phyloP scores from a whole-genome alignment of 139 green algal species.

The Chlamydomonas eustigma region DNA sequence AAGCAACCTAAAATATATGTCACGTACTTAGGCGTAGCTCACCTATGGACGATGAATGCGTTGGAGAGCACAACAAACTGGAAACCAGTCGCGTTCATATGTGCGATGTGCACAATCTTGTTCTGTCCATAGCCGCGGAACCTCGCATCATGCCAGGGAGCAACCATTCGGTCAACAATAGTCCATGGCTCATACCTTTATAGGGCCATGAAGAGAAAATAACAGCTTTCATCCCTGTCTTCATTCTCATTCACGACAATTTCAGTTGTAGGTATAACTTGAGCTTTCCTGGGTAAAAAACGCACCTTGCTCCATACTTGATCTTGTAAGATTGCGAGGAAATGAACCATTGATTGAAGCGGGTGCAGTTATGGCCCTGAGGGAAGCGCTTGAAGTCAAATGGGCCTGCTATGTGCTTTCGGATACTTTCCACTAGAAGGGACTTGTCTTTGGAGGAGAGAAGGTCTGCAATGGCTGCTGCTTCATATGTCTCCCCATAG shows the following conservation, averaged over 20 bases:
- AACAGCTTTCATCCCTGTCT: background rate
- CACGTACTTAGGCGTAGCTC: too few relatives aligned
- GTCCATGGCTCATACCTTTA: constrained; percentile 30
- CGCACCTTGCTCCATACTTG: constrained; percentile 19
- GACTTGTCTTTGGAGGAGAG: constrained; percentile 11
- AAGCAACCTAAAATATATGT: too few relatives aligned
- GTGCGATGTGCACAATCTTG: constrained; percentile 38
- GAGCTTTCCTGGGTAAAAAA: too few relatives aligned
- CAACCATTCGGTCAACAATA: constrained; percentile 18
- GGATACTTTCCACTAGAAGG: background rate
- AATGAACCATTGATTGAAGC: constrained; percentile 25
- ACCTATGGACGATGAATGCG: constrained; percentile 22
- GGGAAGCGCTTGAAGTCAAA: constrained; percentile 21
- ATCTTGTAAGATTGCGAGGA: constrained; percentile 17
- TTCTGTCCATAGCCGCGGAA: constrained; percentile 37
- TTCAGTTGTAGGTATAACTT: too few relatives aligned
- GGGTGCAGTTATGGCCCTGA: constrained; percentile 28
- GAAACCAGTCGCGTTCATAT: constrained; percentile 15
- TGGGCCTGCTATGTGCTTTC: background rate
- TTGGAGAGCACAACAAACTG: background rate
- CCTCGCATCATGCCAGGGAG: constrained; percentile 28
- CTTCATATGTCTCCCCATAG: constrained; percentile 11
- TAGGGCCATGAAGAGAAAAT: background rate
- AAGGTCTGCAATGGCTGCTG: constrained; percentile 18
- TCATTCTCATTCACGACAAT: background rate